Conservation (phyloP, 1,284 basidiomycete genomes). For the Lentinula novae-zelandiae region DNA sequence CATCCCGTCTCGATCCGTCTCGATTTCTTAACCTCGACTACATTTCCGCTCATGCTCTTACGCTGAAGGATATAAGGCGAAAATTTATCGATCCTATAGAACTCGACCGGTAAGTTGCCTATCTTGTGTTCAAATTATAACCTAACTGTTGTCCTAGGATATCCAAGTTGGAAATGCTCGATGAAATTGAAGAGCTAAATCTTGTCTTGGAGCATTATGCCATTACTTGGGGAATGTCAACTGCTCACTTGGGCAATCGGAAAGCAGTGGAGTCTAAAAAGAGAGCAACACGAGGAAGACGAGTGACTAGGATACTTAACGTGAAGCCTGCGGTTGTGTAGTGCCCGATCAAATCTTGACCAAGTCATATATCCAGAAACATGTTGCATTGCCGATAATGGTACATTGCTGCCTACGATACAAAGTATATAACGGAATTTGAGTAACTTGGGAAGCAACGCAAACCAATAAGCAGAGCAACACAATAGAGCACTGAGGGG, state of each 20-base stretch:
- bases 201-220: constrained; percentile 86
- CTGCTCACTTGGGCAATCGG: constrained; percentile 16
- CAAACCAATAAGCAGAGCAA: constrained; percentile 2
- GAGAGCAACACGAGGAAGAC: constrained; percentile 8
- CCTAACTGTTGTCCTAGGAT: constrained; percentile 44
- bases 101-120: constrained; percentile 49
- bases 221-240: constrained; percentile 67
- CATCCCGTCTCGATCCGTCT: constrained; percentile 63
- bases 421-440: background rate
- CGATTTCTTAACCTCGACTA: constrained; percentile 59
- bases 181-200: constrained; percentile 90
- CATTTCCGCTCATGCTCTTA: constrained; percentile 48
- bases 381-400: background rate
- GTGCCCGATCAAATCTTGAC: no score
- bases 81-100: constrained; percentile 53
- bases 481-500: constrained; percentile 3
- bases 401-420: constrained; percentile 9
- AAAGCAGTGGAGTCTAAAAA: constrained; percentile 33
- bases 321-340: no score
- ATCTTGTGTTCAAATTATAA: constrained; percentile 3
- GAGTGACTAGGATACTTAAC: background rate
- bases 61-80: constrained; percentile 65
- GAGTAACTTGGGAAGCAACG: constrained; percentile 2
- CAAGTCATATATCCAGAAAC: no score
- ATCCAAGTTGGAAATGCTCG: constrained; percentile 75